These are phyloP conservation scores for Colletotrichum gigasporum DNA, from an alignment of 2,329 filamentous ascomycete species.

Conservation along the genomic window DNA sequence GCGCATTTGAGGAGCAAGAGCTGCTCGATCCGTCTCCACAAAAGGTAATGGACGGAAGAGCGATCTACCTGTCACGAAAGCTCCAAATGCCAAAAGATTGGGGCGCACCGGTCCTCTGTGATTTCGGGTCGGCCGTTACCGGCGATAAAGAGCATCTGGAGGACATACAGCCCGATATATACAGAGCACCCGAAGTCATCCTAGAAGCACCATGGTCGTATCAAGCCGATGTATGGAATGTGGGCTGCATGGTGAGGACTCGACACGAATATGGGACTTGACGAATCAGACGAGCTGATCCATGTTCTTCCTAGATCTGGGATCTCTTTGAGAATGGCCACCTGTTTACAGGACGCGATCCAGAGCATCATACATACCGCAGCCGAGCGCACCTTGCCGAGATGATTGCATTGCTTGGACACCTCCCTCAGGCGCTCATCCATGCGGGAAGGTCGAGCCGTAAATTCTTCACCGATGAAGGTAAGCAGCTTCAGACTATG, in stretches of 20 bases:
- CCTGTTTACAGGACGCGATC: conserved; percentile 53
- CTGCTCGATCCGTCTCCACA: conserved; percentile 48
- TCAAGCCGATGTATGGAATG: conserved; percentile 62
- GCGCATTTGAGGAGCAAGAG: conserved; percentile 51
- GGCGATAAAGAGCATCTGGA: conserved; percentile 45
- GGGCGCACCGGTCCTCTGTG: conserved; percentile 53
- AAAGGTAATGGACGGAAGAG: conserved; percentile 50
- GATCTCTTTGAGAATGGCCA: conserved; percentile 55
- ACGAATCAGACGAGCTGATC: neutral
- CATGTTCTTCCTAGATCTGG: conserved; percentile 58
- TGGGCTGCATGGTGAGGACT: conserved; percentile 15
- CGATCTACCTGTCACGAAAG: conserved; percentile 52
- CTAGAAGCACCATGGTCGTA: conserved; percentile 55
- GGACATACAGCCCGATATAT: conserved; percentile 50
- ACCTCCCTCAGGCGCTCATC: conserved; percentile 48
- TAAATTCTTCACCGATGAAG: conserved; percentile 50
- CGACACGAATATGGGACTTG: neutral
- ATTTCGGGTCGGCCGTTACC: conserved; percentile 57
- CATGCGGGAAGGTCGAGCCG: conserved; percentile 38
- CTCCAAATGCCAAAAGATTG: conserved; percentile 43
- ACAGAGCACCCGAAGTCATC: conserved; percentile 57
- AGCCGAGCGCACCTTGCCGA: conserved; percentile 58
- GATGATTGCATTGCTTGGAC: conserved; percentile 55
- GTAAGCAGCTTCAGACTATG: too few relatives aligned
- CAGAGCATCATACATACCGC: conserved; percentile 47